Percentiles rank a stretch among this genome's conserved stretches.
Evolutionary conservation across 2,329 filamentous ascomycete species (phyloP).

Genomic region (Chaetoscypha palmicola): DNA sequence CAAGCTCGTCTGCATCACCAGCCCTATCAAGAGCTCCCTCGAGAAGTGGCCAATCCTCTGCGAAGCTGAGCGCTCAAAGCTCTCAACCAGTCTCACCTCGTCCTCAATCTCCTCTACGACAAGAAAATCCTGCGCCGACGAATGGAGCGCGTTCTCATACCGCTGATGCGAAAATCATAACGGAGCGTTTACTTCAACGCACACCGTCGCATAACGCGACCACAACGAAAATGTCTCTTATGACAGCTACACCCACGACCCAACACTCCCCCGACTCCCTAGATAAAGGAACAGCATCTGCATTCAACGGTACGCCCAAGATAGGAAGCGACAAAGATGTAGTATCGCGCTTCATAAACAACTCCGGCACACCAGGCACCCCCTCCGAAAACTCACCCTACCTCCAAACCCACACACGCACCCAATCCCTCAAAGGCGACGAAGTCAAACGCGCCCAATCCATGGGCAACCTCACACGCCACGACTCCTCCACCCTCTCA

Average conservation of each 20-base stretch:
- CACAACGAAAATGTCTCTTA: slow-evolving; percentile 55
- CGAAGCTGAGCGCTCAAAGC: slow-evolving; percentile 34
- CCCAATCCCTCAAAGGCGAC: slow-evolving; percentile 11
- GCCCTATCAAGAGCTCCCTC: slow-evolving; percentile 43
- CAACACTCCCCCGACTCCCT: slow-evolving; percentile 32
- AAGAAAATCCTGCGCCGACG: slow-evolving; percentile 5
- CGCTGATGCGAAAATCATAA: slow-evolving; percentile 58
- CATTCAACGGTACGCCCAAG: slow-evolving; percentile 11
- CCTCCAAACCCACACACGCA: slow-evolving; percentile 37
- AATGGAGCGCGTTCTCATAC: slow-evolving; percentile 35
- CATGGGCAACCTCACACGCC: slow-evolving; percentile 26
- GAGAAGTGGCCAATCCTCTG: slow-evolving; percentile 40
- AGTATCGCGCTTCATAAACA: slow-evolving; percentile 53
- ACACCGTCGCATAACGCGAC: slow-evolving; percentile 52
- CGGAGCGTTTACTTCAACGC: slow-evolving; percentile 59
- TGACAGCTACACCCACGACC: slow-evolving; percentile 38
- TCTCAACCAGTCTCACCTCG: slow-evolving; percentile 26
- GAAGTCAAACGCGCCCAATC: slow-evolving; percentile 27
- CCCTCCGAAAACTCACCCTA: slow-evolving; percentile 37
- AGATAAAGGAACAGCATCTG: slow-evolving; percentile 19
- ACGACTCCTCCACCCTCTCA: slow-evolving; percentile 16
- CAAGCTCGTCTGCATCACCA: slow-evolving; percentile 56
- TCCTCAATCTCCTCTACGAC: slow-evolving; percentile 16
- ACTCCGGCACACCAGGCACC: slow-evolving; percentile 39
- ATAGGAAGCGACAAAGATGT: slow-evolving; percentile 37